A percentile compares a stretch with the other conserved stretches of the same genome.
These are phyloP conservation scores for Phascolomyces articulosus DNA, from an alignment of 371 early-diverging fungal species.

Conservation along the genomic window DNA sequence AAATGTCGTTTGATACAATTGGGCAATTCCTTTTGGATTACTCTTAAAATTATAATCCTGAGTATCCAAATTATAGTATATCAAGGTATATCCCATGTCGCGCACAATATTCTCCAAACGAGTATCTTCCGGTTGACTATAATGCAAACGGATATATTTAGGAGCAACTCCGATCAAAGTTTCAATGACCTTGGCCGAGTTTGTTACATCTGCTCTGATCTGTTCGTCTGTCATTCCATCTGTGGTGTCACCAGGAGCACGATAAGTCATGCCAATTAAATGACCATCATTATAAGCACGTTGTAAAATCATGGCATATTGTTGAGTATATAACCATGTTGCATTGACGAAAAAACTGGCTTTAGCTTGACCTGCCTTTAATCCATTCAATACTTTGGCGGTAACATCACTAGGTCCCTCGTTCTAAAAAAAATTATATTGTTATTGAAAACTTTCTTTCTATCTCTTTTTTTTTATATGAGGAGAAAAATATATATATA, in stretches of 20 bases:
- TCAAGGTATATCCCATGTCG: conserved; percentile 52
- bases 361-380: conserved; percentile 52
- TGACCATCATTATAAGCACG: conserved; percentile 59
- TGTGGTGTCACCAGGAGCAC: conserved; percentile 52
- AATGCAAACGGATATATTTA: conserved; percentile 59
- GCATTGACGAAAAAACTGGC: conserved; percentile 66
- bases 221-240: conserved; percentile 47
- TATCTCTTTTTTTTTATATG: background rate
- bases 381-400: conserved; percentile 54
- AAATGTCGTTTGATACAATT: conserved; percentile 45
- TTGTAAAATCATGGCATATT: conserved; percentile 57
- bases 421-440: conserved; percentile 31
- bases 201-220: conserved; percentile 49
- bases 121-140: conserved; percentile 43
- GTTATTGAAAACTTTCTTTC: background rate
- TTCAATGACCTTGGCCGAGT: conserved; percentile 48
- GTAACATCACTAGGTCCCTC: conserved; percentile 69
- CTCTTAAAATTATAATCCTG: conserved; percentile 53
- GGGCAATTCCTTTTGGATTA: conserved; percentile 43
- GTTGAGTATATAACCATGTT: conserved; percentile 54
- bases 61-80: conserved; percentile 60
- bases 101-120: conserved; percentile 44
- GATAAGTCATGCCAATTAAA: conserved; percentile 64
- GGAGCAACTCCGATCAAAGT: conserved; percentile 55
- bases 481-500: no score